Percentiles rank a stretch among this genome's conserved stretches.
Evolutionary conservation across 2,329 filamentous ascomycete genomes (phyloP).

Genomic region (Shiraia sp.): DNA sequence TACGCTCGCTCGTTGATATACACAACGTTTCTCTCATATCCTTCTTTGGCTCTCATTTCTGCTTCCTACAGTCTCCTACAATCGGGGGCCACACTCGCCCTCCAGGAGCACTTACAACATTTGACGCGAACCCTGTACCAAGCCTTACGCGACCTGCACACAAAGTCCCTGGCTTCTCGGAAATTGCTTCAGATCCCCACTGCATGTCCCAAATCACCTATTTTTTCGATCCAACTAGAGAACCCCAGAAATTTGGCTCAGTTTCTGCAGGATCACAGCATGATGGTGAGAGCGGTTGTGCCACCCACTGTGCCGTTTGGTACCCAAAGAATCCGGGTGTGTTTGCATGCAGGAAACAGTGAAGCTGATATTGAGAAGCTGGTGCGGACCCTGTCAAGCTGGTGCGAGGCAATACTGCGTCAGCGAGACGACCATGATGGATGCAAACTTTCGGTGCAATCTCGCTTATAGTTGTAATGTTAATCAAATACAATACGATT

Average conservation of each 20-base stretch:
- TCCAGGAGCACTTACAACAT: conserved; percentile 29
- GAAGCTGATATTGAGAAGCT: conserved; percentile 40
- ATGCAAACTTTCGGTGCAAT: conserved; percentile 5
- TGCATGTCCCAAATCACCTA: conserved; percentile 34
- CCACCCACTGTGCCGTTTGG: conserved; percentile 49
- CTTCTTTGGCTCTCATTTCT: conserved; percentile 47
- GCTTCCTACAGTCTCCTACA: conserved; percentile 34
- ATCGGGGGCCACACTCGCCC: conserved; percentile 18
- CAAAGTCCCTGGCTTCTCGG: conserved; percentile 10
- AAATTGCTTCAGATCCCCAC: conserved; percentile 24
- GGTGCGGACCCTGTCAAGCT: conserved; percentile 33
- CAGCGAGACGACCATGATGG: neutral
- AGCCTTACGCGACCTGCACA: conserved; percentile 16
- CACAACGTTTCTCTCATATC: conserved; percentile 48
- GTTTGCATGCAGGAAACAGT: conserved; percentile 50
- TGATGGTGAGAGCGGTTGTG: conserved; percentile 45
- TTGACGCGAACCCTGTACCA: conserved; percentile 28
- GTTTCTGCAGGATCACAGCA: conserved; percentile 30
- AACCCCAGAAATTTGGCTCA: conserved; percentile 32
- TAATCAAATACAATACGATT: neutral
- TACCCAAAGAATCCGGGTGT: conserved; percentile 45
- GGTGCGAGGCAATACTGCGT: conserved; percentile 22
- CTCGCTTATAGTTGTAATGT: neutral
- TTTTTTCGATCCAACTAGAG: conserved; percentile 38
- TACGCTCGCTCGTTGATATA: conserved; percentile 49